Evolutionary conservation across 2,329 filamentous ascomycete genomes (phyloP).

Genomic region (Claviceps fusiformis): DNA sequence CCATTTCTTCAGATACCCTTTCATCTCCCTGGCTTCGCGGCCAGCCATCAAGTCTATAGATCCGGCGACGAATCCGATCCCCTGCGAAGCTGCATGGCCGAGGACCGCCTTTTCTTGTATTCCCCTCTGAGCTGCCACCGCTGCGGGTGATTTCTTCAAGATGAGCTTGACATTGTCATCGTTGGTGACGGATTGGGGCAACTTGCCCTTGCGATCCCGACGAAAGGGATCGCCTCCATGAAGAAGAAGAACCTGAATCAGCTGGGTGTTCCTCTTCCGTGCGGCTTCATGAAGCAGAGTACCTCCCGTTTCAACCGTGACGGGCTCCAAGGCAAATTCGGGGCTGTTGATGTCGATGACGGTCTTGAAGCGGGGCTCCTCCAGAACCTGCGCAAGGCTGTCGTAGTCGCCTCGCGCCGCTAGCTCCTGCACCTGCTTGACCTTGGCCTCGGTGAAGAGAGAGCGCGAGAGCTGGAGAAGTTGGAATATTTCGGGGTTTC

Average conservation of each 20-base stretch:
- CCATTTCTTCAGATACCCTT: conserved; percentile 98
- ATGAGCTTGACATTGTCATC: conserved; percentile 82
- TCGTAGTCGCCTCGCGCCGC: conserved; percentile 64
- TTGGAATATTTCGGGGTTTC: conserved; percentile 91
- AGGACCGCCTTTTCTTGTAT: conserved; percentile 97
- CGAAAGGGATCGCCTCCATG: conserved; percentile 95
- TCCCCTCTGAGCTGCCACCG: conserved; percentile 82
- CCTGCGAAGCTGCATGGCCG: conserved; percentile 52
- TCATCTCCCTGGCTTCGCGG: conserved; percentile 91
- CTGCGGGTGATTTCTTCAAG: conserved; percentile 86
- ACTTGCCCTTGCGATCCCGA: conserved; percentile 84
- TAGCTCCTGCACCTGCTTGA: conserved; percentile 70
- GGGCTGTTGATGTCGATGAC: conserved; percentile 85
- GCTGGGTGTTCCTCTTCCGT: conserved; percentile 67
- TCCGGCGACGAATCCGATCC: conserved; percentile 31
- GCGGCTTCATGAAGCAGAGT: conserved; percentile 90
- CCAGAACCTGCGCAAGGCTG: conserved; percentile 62
- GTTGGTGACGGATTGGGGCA: conserved; percentile 92
- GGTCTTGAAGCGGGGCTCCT: conserved; percentile 74
- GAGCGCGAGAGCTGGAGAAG: conserved; percentile 82
- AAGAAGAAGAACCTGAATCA: conserved; percentile 81
- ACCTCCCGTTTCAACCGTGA: conserved; percentile 70
- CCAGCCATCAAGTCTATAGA: conserved; percentile 52
- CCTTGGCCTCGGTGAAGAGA: conserved; percentile 75
- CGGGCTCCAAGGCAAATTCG: conserved; percentile 71